Conservation (phyloP, 495 filamentous ascomycete genomes). For the Xylaria flabelliformis region DNA sequence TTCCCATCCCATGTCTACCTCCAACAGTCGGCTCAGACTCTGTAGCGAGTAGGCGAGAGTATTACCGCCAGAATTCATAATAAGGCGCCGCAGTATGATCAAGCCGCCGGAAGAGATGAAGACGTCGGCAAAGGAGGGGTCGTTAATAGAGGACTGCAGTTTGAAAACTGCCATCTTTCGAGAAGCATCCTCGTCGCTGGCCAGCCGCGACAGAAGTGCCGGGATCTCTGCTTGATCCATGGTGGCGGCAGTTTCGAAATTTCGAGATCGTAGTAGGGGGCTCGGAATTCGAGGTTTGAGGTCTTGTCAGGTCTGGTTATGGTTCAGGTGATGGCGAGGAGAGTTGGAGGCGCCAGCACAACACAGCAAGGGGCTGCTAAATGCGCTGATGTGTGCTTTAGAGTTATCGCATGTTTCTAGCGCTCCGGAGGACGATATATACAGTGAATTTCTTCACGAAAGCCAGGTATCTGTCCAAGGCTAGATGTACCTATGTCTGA, state of each 20-base stretch:
- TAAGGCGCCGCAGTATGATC: conserved; percentile 77
- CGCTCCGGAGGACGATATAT: not conserved
- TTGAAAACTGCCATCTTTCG: conserved; percentile 99
- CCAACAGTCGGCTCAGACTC: conserved; percentile 81
- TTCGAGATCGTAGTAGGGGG: not conserved
- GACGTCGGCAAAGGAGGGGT: conserved; percentile 94
- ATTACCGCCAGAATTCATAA: conserved; percentile 85
- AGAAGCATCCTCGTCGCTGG: conserved; percentile 77
- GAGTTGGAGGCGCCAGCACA: not conserved
- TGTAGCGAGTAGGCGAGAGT: conserved; percentile 94
- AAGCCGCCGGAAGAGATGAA: conserved; percentile 92
- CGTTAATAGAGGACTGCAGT: conserved; percentile 89
- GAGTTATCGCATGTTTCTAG: conserved; percentile 17
- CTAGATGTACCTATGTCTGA: not conserved
- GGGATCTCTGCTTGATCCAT: conserved; percentile 65
- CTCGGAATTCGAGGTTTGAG: not conserved
- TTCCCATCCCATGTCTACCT: conserved; percentile 98
- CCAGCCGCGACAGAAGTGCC: conserved; percentile 60
- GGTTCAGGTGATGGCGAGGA: not conserved
- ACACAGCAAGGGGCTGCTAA: not conserved
- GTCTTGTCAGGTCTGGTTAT: not conserved
- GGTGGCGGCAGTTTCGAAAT: conserved; percentile 13
- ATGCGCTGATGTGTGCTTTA: conserved; percentile 13
- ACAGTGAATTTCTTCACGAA: not conserved
- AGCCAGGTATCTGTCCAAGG: not conserved